Evolutionary conservation across 192 early-diverging fungal genomes (phyloP).

Genomic region (Chytriomyces sp.): DNA sequence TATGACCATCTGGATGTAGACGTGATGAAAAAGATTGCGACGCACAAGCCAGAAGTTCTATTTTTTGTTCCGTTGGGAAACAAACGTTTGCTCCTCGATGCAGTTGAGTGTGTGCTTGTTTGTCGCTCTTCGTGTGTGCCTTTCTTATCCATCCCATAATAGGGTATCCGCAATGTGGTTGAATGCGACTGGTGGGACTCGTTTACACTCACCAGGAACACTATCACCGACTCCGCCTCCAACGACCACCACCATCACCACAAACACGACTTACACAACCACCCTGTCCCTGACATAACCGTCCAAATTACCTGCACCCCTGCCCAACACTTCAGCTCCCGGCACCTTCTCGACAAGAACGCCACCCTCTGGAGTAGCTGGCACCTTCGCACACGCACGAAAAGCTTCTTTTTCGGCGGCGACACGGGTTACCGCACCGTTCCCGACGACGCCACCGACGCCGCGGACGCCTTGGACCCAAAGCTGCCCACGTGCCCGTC

Average conservation of each 20-base stretch:
- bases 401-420: slow-evolving; percentile 62
- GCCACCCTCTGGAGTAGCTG: slow-evolving; percentile 35
- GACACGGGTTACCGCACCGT: slow-evolving; percentile 81
- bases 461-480: too few relatives aligned
- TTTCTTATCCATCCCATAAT: background rate
- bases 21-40: slow-evolving; percentile 60
- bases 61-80: slow-evolving; percentile 82
- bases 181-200: slow-evolving; percentile 82
- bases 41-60: slow-evolving; percentile 37
- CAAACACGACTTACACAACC: background rate
- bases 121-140: slow-evolving; percentile 36
- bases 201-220: slow-evolving; percentile 44
- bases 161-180: slow-evolving; percentile 48
- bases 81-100: slow-evolving; percentile 26
- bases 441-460: slow-evolving; percentile 40
- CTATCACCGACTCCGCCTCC: too few relatives aligned
- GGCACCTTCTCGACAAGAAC: background rate
- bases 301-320: background rate
- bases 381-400: slow-evolving; percentile 48
- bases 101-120: slow-evolving; percentile 51
- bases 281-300: background rate
- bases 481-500: slow-evolving; percentile 78
- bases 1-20: slow-evolving; percentile 82
- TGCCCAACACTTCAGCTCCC: too few relatives aligned
- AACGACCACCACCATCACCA: background rate